Evolutionary conservation across 306 rosid genomes (phyloP).

Genomic region (Gastrolobium villosum): DNA sequence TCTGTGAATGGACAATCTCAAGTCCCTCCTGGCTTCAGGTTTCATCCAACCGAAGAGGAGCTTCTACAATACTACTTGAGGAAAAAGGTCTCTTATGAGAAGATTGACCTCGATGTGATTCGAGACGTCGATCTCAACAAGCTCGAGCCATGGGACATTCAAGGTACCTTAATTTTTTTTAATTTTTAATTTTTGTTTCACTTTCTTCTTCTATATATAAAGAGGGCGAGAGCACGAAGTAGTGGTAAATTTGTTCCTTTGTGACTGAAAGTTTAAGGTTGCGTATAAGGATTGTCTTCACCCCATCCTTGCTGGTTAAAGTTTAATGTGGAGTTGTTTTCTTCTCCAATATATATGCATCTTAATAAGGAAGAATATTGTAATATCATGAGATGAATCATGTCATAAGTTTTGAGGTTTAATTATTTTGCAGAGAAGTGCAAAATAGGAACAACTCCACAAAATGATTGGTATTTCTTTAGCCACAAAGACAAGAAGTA

Average conservation of each 20-base stretch:
- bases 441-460: slow-evolving; percentile 95
- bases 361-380: slow-evolving; percentile 19
- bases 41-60: slow-evolving; percentile 92
- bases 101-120: slow-evolving; percentile 88
- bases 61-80: slow-evolving; percentile 85
- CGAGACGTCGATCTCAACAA: slow-evolving; percentile 96
- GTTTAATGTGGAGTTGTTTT: too few species aligned
- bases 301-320: too few species aligned
- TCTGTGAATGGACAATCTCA: slow-evolving; percentile 93
- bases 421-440: slow-evolving; percentile 69
- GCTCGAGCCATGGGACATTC: slow-evolving; percentile 99
- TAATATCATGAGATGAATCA: background rate
- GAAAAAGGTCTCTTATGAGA: slow-evolving; percentile 81
- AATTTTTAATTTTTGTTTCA: background rate
- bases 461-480: slow-evolving; percentile 95
- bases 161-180: slow-evolving; percentile 63
- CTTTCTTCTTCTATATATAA: background rate
- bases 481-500: slow-evolving; percentile 98
- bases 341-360: background rate
- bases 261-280: too few species aligned
- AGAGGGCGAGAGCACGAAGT: too few species aligned
- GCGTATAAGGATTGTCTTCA: too few species aligned
- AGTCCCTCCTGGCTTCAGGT: slow-evolving; percentile 93
- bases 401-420: background rate
- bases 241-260: too few species aligned